Evolutionary conservation across 2,329 filamentous ascomycete species (phyloP), one percentile per base, ranked within the genome.

Genomic region (Calonectria honghensis): DNA sequence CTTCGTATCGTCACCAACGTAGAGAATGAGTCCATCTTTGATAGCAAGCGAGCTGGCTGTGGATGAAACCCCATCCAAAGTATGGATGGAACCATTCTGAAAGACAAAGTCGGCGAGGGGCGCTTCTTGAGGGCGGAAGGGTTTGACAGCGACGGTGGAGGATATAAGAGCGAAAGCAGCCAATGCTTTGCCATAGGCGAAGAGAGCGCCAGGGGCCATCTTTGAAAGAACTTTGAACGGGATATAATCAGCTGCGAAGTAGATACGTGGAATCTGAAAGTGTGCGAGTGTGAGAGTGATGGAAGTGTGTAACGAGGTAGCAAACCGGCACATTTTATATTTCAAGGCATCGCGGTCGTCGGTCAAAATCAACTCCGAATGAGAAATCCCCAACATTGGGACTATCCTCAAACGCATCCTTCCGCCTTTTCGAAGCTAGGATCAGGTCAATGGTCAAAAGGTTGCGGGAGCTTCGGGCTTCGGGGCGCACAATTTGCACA

Each of bases 11-110:
- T 48, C 68, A 11, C 81, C 81, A 0, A 78, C 66, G 27, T 76
- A 80, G 31, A 76, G 68, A 20, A 82, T 81, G 37, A 39, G 67
- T 18, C 81, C 81, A 2, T 67, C 74, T 0, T 71, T 73, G 27
- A 82, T 70, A 5, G 78, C 80, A 11, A 48, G 41, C 18, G 41
- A 48, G 10, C 41, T 48, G 20, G 41, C 41, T 48, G 7, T n/a
- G 11, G 41, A 48, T 10, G 41, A 48, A n/a, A n/a, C 4, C 9
- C 41, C 41, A 11, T 48, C 41, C 9, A 48, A 4, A 10, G 41
- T 48, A n/a, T 48, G 20, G 6, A 48, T 48, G 41, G 41, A 48
- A n/a, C 41, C 41, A n/a, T 48, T 48, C 10, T 48, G 41, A 48
- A 48, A 48, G 20, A 48, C 41, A 48, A 48, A 48, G 20, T 48